Evolutionary conservation across 2,329 filamentous ascomycete genomes (phyloP).

Genomic region (Colletotrichum zoysiae): DNA sequence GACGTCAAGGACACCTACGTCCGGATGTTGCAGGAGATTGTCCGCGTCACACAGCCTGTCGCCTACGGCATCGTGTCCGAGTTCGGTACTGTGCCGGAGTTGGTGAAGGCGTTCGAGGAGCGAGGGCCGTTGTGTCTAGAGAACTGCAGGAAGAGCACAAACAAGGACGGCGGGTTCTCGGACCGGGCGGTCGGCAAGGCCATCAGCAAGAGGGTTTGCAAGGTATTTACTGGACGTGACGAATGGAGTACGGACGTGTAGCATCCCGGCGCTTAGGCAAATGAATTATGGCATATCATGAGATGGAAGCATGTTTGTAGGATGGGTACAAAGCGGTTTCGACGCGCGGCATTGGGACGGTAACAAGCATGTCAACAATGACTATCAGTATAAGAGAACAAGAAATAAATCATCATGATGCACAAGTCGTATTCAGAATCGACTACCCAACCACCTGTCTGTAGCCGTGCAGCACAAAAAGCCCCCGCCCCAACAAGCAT

Average conservation of each 20-base stretch:
- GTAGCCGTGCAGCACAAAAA: neutral
- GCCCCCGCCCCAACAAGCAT: too few species aligned
- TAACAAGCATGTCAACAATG: neutral
- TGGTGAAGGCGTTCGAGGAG: slow-evolving; percentile 70
- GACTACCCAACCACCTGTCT: neutral
- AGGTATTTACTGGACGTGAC: slow-evolving; percentile 70
- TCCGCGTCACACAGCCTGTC: slow-evolving; percentile 77
- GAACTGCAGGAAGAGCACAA: slow-evolving; percentile 68
- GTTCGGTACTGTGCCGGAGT: slow-evolving; percentile 68
- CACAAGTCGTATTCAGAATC: too few species aligned
- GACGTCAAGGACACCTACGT: slow-evolving; percentile 75
- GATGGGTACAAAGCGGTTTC: neutral
- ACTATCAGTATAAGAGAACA: neutral
- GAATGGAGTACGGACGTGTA: slow-evolving; percentile 67
- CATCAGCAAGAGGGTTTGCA: slow-evolving; percentile 69
- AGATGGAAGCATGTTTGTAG: neutral
- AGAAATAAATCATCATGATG: neutral
- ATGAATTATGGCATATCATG: neutral
- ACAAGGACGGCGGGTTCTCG: slow-evolving; percentile 67
- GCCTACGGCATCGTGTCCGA: slow-evolving; percentile 76
- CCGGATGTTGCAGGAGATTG: slow-evolving; percentile 82
- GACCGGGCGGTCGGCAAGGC: slow-evolving; percentile 69
- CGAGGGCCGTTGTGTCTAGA: slow-evolving; percentile 73
- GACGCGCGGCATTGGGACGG: neutral
- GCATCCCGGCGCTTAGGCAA: neutral